phyloP scores from a whole-genome alignment of 192 early-diverging fungal genomes.

The Linnemannia elongata region DNA sequence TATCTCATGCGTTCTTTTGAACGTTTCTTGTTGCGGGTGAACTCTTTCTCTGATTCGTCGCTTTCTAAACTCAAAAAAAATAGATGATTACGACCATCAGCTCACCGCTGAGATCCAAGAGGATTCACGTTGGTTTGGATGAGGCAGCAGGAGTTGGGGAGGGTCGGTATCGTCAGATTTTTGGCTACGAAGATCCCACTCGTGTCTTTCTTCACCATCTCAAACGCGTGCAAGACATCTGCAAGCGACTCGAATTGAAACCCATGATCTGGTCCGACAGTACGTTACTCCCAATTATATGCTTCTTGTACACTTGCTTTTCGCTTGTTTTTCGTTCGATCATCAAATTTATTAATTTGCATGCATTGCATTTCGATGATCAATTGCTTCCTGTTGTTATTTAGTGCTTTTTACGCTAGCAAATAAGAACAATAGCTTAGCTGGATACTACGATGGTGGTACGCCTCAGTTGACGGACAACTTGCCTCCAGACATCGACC shows the following conservation, averaged over 20 bases:
- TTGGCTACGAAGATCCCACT: slow-evolving; percentile 79
- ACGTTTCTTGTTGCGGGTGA: slow-evolving; percentile 5
- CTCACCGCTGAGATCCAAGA: slow-evolving; percentile 78
- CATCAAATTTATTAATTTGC: neutral
- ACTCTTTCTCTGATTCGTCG: neutral
- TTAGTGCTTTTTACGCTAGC: slow-evolving; percentile 65
- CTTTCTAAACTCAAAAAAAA: neutral
- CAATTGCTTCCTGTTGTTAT: neutral
- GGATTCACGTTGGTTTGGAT: slow-evolving; percentile 92
- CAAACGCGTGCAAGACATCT: slow-evolving; percentile 78
- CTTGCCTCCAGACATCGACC: slow-evolving; percentile 74
- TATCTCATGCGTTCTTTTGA: neutral
- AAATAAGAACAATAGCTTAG: slow-evolving; percentile 84
- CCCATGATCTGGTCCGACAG: slow-evolving; percentile 94
- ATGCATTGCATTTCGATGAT: neutral
- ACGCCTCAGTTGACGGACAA: slow-evolving; percentile 70
- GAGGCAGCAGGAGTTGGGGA: slow-evolving; percentile 91
- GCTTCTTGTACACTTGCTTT: neutral
- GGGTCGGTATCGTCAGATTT: slow-evolving; percentile 82
- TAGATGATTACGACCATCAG: slow-evolving; percentile 73
- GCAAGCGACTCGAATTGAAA: slow-evolving; percentile 68
- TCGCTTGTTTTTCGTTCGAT: neutral
- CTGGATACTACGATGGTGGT: slow-evolving; percentile 84
- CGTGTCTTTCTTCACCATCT: slow-evolving; percentile 85
- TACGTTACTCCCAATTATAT: slow-evolving; percentile 38